Evolutionary conservation across 2,329 filamentous ascomycete species (phyloP).

Genomic region (Arthrobotrys pseudoclavata): DNA sequence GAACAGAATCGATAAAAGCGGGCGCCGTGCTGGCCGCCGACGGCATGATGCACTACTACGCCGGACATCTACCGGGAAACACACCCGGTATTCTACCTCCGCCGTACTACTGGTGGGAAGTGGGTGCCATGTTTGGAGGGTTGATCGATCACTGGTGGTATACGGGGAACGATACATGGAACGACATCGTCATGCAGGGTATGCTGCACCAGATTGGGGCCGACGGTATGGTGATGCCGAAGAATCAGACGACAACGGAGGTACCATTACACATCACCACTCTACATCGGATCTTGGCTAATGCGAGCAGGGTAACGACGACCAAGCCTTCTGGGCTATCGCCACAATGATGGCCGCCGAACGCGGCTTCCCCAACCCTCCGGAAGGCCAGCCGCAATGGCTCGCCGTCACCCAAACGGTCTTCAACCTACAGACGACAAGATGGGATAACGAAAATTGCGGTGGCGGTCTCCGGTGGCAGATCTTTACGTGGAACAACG

Average conservation of each 20-base stretch:
- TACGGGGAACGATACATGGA: slow-evolving; percentile 80
- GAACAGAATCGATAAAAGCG: slow-evolving; percentile 47
- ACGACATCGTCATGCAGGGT: slow-evolving; percentile 76
- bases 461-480: slow-evolving; percentile 84
- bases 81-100: slow-evolving; percentile 52
- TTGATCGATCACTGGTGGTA: slow-evolving; percentile 89
- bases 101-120: slow-evolving; percentile 78
- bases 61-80: slow-evolving; percentile 45
- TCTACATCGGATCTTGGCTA: slow-evolving; percentile 2
- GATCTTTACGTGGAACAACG: slow-evolving; percentile 81
- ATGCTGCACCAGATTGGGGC: slow-evolving; percentile 81
- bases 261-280: slow-evolving; percentile 55
- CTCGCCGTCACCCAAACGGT: slow-evolving; percentile 77
- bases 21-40: slow-evolving; percentile 49
- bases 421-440: slow-evolving; percentile 77
- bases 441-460: slow-evolving; percentile 79
- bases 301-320: slow-evolving; percentile 75
- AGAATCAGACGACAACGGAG: slow-evolving; percentile 73
- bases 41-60: slow-evolving; percentile 58
- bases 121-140: slow-evolving; percentile 75
- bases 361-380: slow-evolving; percentile 75
- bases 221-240: slow-evolving; percentile 82
- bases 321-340: slow-evolving; percentile 81
- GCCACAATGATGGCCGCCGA: slow-evolving; percentile 78
- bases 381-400: slow-evolving; percentile 74